These are phyloP conservation scores for Physaria fendleri DNA, from an alignment of 345 rosid genomes.

Conservation along the genomic window DNA sequence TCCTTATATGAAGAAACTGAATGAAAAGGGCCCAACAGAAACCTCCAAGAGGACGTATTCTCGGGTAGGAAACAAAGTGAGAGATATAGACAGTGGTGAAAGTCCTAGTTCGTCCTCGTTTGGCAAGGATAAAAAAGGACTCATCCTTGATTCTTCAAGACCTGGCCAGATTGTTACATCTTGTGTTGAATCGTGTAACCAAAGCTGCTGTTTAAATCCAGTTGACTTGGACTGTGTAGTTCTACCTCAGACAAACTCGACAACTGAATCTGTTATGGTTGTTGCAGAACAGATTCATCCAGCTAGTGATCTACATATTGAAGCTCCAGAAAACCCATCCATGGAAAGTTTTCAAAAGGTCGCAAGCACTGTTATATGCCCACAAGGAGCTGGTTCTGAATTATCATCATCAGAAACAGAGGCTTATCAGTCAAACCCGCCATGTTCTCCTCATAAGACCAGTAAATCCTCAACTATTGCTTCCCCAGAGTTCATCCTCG, in stretches of 20 bases:
- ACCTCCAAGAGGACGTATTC: conserved; percentile 21
- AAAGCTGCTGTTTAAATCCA: conserved; percentile 31
- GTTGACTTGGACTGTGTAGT: conserved; percentile 31
- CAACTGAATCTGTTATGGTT: conserved; percentile 34
- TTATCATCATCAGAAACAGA: conserved; percentile 36
- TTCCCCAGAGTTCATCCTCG: conserved; percentile 29
- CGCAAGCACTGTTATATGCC: conserved; percentile 27
- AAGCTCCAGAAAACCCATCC: conserved; percentile 36
- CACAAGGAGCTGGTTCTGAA: conserved; percentile 35
- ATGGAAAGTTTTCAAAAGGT: conserved; percentile 29
- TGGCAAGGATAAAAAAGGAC: conserved; percentile 31
- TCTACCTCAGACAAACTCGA: conserved; percentile 34
- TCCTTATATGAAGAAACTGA: conserved; percentile 17
- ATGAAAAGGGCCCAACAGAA: conserved; percentile 24
- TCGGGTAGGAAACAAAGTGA: conserved; percentile 29
- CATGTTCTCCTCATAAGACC: conserved; percentile 27
- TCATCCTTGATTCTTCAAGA: conserved; percentile 30
- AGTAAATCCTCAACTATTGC: conserved; percentile 23
- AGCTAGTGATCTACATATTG: conserved; percentile 24
- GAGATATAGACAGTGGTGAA: conserved; percentile 29
- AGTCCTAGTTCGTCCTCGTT: conserved; percentile 46
- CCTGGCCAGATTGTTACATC: conserved; percentile 28
- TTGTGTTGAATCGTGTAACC: conserved; percentile 27
- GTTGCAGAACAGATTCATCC: conserved; percentile 31
- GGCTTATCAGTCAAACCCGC: conserved; percentile 29